phyloP scores from a whole-genome alignment of 2,329 filamentous ascomycete species.

The Aspergillus sp. region DNA sequence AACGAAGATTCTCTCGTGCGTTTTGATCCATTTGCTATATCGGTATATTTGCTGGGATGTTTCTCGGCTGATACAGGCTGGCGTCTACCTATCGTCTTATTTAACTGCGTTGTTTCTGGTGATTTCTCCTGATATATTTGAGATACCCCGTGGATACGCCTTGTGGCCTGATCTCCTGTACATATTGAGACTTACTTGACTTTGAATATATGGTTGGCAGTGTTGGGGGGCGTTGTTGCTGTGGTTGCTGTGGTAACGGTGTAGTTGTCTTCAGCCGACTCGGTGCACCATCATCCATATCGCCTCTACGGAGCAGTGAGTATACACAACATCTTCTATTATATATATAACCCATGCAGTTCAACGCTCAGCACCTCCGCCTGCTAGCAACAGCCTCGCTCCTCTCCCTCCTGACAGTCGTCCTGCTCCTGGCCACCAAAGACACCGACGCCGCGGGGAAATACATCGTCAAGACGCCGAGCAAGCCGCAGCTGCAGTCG shows the following conservation, averaged over 20 bases:
- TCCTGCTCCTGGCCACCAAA: constrained; percentile 18
- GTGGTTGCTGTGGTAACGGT: too few species aligned
- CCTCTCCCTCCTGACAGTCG: constrained; percentile 15
- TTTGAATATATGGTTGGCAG: constrained; percentile 4
- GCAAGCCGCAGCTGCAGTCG: background rate
- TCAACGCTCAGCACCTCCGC: constrained; percentile 13
- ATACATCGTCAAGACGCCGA: constrained; percentile 15
- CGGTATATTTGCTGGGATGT: too few species aligned
- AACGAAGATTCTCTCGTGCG: too few species aligned
- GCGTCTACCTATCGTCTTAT: constrained; percentile 11
- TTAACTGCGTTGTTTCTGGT: constrained; percentile 5
- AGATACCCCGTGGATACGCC: constrained; percentile 30
- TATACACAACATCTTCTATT: constrained; percentile 1
- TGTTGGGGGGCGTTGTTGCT: constrained; percentile 8
- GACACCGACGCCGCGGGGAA: constrained; percentile 10
- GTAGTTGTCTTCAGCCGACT: too few species aligned
- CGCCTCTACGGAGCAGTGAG: constrained; percentile 9
- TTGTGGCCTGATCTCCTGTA: constrained; percentile 23
- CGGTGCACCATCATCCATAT: too few species aligned
- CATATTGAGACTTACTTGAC: constrained; percentile 22
- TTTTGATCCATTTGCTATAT: too few species aligned
- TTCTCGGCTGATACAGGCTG: constrained; percentile 9
- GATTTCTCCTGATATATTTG: constrained; percentile 20
- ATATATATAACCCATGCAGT: constrained; percentile 1
- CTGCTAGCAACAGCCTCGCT: constrained; percentile 19